These are phyloP conservation scores for Cladophialophora immunda DNA, from an alignment of 2,329 filamentous ascomycete genomes.

Conservation along the genomic window DNA sequence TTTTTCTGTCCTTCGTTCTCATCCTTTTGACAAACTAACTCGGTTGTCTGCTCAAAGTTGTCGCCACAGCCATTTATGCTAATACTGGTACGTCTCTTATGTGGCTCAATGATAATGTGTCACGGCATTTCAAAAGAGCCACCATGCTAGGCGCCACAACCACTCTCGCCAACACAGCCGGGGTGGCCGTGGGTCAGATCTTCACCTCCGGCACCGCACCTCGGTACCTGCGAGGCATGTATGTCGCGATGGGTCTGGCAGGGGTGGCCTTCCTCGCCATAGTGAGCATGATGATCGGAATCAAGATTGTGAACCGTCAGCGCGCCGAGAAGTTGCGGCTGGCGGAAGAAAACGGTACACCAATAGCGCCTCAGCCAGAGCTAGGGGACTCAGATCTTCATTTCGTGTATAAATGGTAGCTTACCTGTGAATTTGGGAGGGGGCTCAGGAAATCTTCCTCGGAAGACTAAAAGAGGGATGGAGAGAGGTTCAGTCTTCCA, in stretches of 20 bases:
- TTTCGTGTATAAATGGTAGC: conserved; percentile 38
- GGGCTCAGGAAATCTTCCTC: too few species aligned
- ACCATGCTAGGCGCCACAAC: conserved; percentile 57
- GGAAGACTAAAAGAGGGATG: too few species aligned
- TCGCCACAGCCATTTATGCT: conserved; percentile 43
- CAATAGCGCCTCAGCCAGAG: conserved; percentile 39
- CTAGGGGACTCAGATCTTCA: conserved; percentile 44
- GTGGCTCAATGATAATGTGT: conserved; percentile 60
- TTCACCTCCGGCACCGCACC: conserved; percentile 45
- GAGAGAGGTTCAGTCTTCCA: too few species aligned
- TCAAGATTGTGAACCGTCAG: conserved; percentile 44
- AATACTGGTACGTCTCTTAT: conserved; percentile 51
- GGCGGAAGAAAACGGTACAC: conserved; percentile 18
- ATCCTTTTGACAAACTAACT: too few species aligned
- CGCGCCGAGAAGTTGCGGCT: conserved; percentile 34
- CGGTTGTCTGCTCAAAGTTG: conserved; percentile 25
- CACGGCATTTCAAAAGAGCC: conserved; percentile 59
- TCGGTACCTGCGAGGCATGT: conserved; percentile 43
- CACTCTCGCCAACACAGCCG: conserved; percentile 59
- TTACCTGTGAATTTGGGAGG: too few species aligned
- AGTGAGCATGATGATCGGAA: conserved; percentile 40
- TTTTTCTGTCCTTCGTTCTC: not conserved
- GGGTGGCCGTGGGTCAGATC: conserved; percentile 49
- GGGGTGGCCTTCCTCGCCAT: conserved; percentile 37
- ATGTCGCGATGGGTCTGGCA: conserved; percentile 40